Evolutionary conservation across 179 eudicot genomes (phyloP).

Genomic region (Patellifolia procumbens): DNA sequence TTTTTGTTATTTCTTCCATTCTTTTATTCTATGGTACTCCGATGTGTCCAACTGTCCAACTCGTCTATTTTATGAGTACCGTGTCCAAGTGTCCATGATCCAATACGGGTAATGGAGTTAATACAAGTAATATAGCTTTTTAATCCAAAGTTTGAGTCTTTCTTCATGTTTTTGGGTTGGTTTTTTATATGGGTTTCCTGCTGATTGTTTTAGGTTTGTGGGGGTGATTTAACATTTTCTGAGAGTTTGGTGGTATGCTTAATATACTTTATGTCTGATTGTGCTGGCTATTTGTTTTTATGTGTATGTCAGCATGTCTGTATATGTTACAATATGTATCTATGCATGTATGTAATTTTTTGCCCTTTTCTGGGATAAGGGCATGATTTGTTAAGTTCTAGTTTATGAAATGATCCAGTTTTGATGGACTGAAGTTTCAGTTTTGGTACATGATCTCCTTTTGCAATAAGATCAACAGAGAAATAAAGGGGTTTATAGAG

Average conservation of each 20-base stretch:
- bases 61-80: too few species aligned
- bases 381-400: constrained; percentile 26
- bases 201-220: not conserved
- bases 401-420: constrained; percentile 18
- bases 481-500: not conserved
- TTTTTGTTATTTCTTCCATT: constrained; percentile 7
- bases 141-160: constrained; percentile 8
- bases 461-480: constrained; percentile 15
- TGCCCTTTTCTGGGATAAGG: constrained; percentile 12
- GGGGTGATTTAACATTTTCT: not conserved
- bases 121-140: too few species aligned
- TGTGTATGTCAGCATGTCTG: not conserved
- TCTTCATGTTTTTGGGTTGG: not conserved
- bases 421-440: constrained; percentile 17
- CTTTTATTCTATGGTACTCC: too few species aligned
- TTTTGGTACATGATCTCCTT: constrained; percentile 24
- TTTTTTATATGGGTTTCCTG: not conserved
- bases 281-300: constrained; percentile 1
- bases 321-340: too few species aligned
- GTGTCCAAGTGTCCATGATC: too few species aligned
- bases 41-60: too few species aligned
- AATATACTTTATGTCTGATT: not conserved
- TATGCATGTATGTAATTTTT: not conserved
- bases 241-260: not conserved
- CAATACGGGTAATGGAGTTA: too few species aligned